A percentile compares a stretch with the other conserved stretches of the same genome.
Conservation (phyloP, 1,284 basidiomycete genomes). For the Athelia sp. region DNA sequence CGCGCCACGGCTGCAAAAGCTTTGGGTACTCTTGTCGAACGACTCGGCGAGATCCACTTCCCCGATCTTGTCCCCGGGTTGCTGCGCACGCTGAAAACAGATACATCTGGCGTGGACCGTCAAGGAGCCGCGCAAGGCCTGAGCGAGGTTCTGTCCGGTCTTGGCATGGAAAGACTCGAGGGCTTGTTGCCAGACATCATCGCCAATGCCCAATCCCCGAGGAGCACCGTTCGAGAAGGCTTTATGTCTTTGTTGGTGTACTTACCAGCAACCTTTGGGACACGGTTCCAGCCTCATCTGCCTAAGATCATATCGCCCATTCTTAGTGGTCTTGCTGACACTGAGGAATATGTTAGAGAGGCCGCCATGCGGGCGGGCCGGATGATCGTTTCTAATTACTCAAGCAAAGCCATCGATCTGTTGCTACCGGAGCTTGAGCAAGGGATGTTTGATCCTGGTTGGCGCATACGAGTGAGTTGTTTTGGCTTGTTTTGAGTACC, state of each 20-base stretch:
- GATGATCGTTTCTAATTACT: conserved; percentile 98
- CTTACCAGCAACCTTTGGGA: conserved; percentile 94
- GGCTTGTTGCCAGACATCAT: conserved; percentile 94
- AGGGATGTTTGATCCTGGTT: conserved; percentile 92
- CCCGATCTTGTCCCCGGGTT: conserved; percentile 93
- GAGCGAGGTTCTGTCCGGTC: conserved; percentile 91
- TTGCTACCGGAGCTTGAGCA: conserved; percentile 92
- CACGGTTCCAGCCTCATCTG: conserved; percentile 93
- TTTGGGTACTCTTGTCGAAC: conserved; percentile 94
- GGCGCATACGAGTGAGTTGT: conserved; percentile 91
- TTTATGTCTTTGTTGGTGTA: conserved; percentile 98
- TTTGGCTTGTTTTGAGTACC: background rate
- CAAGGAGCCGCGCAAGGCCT: conserved; percentile 98
- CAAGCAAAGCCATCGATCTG: conserved; percentile 88
- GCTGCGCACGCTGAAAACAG: conserved; percentile 86
- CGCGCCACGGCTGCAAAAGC: conserved; percentile 97
- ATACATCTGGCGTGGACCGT: conserved; percentile 93
- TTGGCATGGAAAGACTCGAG: conserved; percentile 97
- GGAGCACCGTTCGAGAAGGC: conserved; percentile 93
- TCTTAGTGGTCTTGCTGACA: conserved; percentile 87
- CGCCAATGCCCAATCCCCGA: conserved; percentile 83
- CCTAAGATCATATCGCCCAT: conserved; percentile 95
- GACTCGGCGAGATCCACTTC: conserved; percentile 93
- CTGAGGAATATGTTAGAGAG: conserved; percentile 91
- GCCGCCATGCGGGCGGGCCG: conserved; percentile 98